Base-by-base conservation (phyloP, 2,329 filamentous ascomycete species). In the Cyphellophora europaea region DNA sequence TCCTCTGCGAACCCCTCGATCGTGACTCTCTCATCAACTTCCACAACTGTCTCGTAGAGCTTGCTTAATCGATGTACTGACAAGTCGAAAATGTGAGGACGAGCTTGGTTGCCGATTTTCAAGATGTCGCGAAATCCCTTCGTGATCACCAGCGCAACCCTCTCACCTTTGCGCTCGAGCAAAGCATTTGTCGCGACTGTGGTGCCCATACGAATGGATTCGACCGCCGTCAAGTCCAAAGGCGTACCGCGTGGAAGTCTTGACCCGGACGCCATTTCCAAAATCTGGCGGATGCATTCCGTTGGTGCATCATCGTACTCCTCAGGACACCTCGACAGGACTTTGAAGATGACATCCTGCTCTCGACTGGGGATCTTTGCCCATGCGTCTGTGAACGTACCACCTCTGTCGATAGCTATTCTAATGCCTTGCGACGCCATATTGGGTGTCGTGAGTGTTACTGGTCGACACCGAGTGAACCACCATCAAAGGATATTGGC, bases 121-220 rank as follows among this genome's bases (percentile, higher is more conserved):
- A 94, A 65, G 43, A 87, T 85, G 58, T 95, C 87, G 42, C 75
- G 79, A 64, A 93, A 94, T 0, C 88, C 88, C 49, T 79, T 81
- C 1, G 87, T 93, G 5, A 91, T 85, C 2, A 94, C 75, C 57
- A 95, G 72, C 10, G 82, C 87, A 49, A 89, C 89, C 46, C 77
- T 77, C 58, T 93, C 86, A 32, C 88, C 88, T 56, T 93, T 94
- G 44, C 88, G 70, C 59, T 95, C 88, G 2, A 95, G 67, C 37
- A 93, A 59, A 0, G 86, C 86, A 54, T 93, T 93, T 1, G 86
- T 93, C 8, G 86, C 86, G 8, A 93, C 86, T 0, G 86, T 93
- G 2, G 86, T 93, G 30, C 86, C 86, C 85, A 93, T 93, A 34
- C 85, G 78, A 53, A 93, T 91, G 11, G 10, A 35, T 40, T 47